phyloP scores from a whole-genome alignment of 495 filamentous ascomycete species.

The Penicillium cinerascens region DNA sequence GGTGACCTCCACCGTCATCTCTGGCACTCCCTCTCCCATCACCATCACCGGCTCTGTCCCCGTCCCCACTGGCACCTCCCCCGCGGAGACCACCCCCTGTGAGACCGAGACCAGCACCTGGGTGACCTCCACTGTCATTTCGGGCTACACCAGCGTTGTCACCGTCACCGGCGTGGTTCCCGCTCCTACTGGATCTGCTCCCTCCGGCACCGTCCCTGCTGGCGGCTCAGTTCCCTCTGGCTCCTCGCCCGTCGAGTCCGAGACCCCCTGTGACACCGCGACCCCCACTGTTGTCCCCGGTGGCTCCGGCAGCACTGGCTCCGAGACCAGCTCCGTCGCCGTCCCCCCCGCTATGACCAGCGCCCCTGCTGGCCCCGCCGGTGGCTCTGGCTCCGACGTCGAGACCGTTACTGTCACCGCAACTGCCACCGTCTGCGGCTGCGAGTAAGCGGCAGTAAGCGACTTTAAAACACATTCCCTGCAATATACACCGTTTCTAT shows the following conservation, averaged over 20 bases:
- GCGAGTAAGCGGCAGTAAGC: conserved; percentile 25
- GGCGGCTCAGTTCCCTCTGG: not conserved
- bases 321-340: not conserved
- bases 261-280: not conserved
- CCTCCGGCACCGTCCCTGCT: not conserved
- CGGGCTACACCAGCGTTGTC: not conserved
- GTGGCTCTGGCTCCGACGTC: conserved; percentile 2
- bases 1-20: conserved; percentile 4
- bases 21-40: not conserved
- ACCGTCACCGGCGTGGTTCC: not conserved
- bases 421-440: conserved; percentile 29
- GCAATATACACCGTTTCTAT: conserved; percentile 1
- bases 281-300: not conserved
- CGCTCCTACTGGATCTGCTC: not conserved
- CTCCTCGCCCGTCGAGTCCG: not conserved
- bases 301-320: not conserved
- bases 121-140: conserved; percentile 4
- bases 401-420: conserved; percentile 25
- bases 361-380: conserved; percentile 5
- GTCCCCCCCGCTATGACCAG: not conserved
- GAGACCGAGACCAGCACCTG: conserved; percentile 17
- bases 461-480: not conserved
- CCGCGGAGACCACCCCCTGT: conserved; percentile 17
- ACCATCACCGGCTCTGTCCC: not conserved
- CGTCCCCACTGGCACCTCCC: conserved; percentile 8